phyloP scores from a whole-genome alignment of 805 yeast species.

The Lipomyces yamanashiensis region DNA sequence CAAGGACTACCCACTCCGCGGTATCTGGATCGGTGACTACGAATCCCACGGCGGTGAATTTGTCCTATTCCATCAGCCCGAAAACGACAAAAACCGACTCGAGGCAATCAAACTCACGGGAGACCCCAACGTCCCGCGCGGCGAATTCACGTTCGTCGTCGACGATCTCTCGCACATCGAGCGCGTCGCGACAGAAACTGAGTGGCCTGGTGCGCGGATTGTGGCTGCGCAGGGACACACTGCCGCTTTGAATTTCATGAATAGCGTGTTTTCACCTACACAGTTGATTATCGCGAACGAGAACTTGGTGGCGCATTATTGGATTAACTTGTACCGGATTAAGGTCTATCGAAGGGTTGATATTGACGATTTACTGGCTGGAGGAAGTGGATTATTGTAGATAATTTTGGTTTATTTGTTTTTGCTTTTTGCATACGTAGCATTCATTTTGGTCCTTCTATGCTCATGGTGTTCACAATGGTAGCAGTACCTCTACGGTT shows the following conservation, averaged over 20 bases:
- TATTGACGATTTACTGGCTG: constrained; percentile 24
- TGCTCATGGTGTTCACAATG: too few relatives aligned
- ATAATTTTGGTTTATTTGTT: background rate
- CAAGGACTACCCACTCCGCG: constrained; percentile 37
- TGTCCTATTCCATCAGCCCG: constrained; percentile 39
- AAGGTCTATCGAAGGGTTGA: constrained; percentile 24
- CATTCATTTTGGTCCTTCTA: too few relatives aligned
- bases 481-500: too few relatives aligned
- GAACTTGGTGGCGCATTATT: constrained; percentile 29
- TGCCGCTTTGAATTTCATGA: constrained; percentile 29
- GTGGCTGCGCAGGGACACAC: constrained; percentile 35
- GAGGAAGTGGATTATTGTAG: constrained; percentile 16
- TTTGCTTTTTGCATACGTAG: background rate
- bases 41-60: constrained; percentile 37
- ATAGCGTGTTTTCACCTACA: constrained; percentile 26
- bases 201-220: constrained; percentile 35
- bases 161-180: constrained; percentile 37
- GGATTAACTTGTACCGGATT: constrained; percentile 27
- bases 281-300: constrained; percentile 27
- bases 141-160: constrained; percentile 40
- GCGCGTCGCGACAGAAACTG: constrained; percentile 26
- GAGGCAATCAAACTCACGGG: constrained; percentile 43
- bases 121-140: constrained; percentile 40
- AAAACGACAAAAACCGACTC: constrained; percentile 29
- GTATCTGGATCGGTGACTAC: constrained; percentile 41